Evolutionary conservation across 2,329 filamentous ascomycete species (phyloP).

Genomic region (Chaetomium olivaceum): DNA sequence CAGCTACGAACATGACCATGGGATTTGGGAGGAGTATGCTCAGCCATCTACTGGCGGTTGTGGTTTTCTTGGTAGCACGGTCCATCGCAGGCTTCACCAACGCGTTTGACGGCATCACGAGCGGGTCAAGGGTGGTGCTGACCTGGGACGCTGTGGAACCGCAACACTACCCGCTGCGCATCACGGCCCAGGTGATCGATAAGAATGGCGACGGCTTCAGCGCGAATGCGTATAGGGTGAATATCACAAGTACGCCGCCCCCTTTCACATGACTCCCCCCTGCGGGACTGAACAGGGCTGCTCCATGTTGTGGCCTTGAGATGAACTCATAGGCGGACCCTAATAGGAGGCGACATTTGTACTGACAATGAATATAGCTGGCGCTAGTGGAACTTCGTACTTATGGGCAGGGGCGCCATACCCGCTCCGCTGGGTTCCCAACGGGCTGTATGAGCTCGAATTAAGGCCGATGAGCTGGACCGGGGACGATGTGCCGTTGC

Average conservation of each 20-base stretch:
- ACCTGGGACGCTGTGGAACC: slow-evolving; percentile 30
- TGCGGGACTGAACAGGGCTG: background rate
- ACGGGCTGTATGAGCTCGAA: slow-evolving; percentile 36
- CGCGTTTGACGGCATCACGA: slow-evolving; percentile 31
- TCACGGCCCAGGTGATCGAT: slow-evolving; percentile 34
- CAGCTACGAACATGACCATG: slow-evolving; percentile 9
- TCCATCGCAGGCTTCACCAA: slow-evolving; percentile 32
- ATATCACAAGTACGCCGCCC: slow-evolving; percentile 32
- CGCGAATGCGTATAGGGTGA: slow-evolving; percentile 29
- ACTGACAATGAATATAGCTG: slow-evolving; percentile 20
- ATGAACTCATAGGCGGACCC: background rate
- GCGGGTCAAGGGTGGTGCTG: slow-evolving; percentile 27
- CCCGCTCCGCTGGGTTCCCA: slow-evolving; percentile 31
- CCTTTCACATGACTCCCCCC: background rate
- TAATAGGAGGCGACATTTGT: background rate
- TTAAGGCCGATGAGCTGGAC: slow-evolving; percentile 27
- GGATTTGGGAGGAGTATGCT: background rate
- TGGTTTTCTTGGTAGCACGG: slow-evolving; percentile 1
- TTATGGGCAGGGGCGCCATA: slow-evolving; percentile 33
- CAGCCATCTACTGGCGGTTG: slow-evolving; percentile 5
- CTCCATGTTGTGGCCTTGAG: background rate
- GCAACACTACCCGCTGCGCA: slow-evolving; percentile 31
- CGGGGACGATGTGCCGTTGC: slow-evolving; percentile 22
- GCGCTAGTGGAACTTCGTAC: slow-evolving; percentile 28
- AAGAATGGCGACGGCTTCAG: slow-evolving; percentile 27